Evolutionary conservation across 148 eudicot genomes (phyloP).

Genomic region (Camellia japonica): DNA sequence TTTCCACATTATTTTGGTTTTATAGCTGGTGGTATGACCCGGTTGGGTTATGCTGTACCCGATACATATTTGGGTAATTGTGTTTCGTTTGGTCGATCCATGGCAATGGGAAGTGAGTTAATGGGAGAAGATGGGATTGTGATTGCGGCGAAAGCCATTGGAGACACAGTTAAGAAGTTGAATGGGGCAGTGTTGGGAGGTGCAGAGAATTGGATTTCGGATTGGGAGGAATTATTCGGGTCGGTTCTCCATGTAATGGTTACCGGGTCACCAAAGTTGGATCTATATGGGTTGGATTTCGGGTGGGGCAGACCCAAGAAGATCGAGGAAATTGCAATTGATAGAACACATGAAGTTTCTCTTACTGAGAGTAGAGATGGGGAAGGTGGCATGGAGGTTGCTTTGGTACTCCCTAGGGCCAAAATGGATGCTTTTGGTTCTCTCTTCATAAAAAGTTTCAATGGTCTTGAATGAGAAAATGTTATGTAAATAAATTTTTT

Average conservation of each 20-base stretch:
- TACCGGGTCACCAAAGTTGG: slow-evolving; percentile 57
- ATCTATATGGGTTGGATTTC: slow-evolving; percentile 47
- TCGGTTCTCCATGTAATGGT: slow-evolving; percentile 35
- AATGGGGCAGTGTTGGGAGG: slow-evolving; percentile 32
- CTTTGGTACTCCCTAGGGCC: slow-evolving; percentile 31
- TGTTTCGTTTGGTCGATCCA: slow-evolving; percentile 33
- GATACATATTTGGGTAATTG: slow-evolving; percentile 42
- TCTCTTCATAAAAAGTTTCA: slow-evolving; percentile 12
- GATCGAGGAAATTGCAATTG: slow-evolving; percentile 43
- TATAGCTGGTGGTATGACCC: slow-evolving; percentile 47
- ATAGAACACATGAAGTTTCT: slow-evolving; percentile 34
- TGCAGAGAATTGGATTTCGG: slow-evolving; percentile 37
- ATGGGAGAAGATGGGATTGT: slow-evolving; percentile 40
- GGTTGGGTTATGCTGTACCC: slow-evolving; percentile 34
- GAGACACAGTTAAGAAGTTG: slow-evolving; percentile 27
- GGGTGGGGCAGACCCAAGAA: slow-evolving; percentile 56
- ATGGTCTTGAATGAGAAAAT: neutral
- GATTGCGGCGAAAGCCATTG: slow-evolving; percentile 44
- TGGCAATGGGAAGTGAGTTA: slow-evolving; percentile 22
- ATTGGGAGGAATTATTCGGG: slow-evolving; percentile 27
- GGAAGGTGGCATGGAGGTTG: slow-evolving; percentile 55
- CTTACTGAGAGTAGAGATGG: slow-evolving; percentile 36
- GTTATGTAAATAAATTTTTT: no score
- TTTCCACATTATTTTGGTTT: slow-evolving; percentile 33
- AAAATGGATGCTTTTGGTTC: slow-evolving; percentile 31